Evolutionary conservation across 2,329 filamentous ascomycete species (phyloP).

Genomic region (Graphilbum fragrans): DNA sequence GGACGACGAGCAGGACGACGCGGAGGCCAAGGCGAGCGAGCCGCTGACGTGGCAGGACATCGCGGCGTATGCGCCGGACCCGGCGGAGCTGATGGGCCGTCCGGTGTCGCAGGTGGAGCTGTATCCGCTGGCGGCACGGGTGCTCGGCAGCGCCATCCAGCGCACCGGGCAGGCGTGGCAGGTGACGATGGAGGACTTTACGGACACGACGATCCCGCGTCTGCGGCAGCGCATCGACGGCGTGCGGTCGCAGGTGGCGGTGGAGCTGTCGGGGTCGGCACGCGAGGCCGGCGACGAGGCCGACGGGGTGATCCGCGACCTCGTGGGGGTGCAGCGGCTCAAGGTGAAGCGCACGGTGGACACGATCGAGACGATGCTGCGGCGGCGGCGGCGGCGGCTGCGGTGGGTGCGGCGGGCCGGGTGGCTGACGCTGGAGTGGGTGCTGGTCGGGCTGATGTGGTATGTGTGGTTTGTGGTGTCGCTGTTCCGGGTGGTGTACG

Average conservation of each 20-base stretch:
- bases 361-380: conserved; percentile 62
- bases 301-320: conserved; percentile 63
- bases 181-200: conserved; percentile 46
- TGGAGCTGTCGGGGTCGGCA: conserved; percentile 48
- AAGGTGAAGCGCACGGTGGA: conserved; percentile 73
- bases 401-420: conserved; percentile 64
- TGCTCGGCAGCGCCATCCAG: conserved; percentile 34
- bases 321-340: conserved; percentile 65
- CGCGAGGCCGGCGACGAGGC: conserved; percentile 63
- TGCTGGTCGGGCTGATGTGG: conserved; percentile 83
- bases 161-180: conserved; percentile 42
- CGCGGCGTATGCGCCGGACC: conserved; percentile 25
- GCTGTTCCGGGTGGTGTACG: conserved; percentile 53
- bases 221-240: conserved; percentile 36
- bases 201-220: conserved; percentile 39
- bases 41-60: conserved; percentile 29
- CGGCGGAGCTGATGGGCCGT: conserved; percentile 18
- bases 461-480: conserved; percentile 86
- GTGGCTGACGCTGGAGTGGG: conserved; percentile 80
- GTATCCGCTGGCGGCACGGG: conserved; percentile 40
- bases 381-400: conserved; percentile 54
- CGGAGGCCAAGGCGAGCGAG: conserved; percentile 3
- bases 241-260: conserved; percentile 32
- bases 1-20: not conserved
- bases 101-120: conserved; percentile 28